Evolutionary conservation across 2,329 filamentous ascomycete genomes (phyloP).

Genomic region (Knoxdaviesia capensis): DNA sequence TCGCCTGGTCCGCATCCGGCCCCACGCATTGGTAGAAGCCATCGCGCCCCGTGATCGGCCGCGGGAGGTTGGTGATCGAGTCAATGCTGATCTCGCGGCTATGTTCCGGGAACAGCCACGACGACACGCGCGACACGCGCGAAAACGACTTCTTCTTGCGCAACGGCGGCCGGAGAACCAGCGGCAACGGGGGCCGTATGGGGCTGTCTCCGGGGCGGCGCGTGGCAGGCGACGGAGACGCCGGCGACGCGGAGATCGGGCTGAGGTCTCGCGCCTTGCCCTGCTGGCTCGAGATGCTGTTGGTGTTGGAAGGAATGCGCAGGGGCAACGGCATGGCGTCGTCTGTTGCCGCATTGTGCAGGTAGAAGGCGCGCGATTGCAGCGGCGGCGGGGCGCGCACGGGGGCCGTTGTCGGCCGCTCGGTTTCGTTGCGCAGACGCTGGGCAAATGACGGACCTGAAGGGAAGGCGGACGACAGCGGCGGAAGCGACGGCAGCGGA

Average conservation of each 20-base stretch:
- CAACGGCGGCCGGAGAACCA: conserved; percentile 37
- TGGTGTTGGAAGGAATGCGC: neutral
- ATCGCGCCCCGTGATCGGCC: conserved; percentile 26
- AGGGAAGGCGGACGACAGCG: conserved; percentile 15
- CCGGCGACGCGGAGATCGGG: neutral
- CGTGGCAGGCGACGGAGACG: neutral
- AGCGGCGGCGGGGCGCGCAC: conserved; percentile 7
- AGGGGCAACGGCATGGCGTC: too few relatives aligned
- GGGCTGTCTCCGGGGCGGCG: conserved; percentile 7
- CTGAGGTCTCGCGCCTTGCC: too few relatives aligned
- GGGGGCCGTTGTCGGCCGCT: conserved; percentile 12
- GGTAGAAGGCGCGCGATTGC: neutral
- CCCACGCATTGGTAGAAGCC: conserved; percentile 38
- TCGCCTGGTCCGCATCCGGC: too few relatives aligned
- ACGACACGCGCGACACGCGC: conserved; percentile 31
- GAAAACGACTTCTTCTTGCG: conserved; percentile 50
- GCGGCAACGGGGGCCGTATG: conserved; percentile 34
- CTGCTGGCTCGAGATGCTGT: too few relatives aligned
- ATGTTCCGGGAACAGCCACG: conserved; percentile 31
- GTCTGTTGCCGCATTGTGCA: too few relatives aligned
- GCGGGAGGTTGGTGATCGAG: conserved; percentile 33
- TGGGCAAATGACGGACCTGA: conserved; percentile 31
- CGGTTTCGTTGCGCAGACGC: conserved; percentile 24
- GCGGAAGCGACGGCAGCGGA: conserved; percentile 33
- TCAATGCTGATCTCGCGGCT: conserved; percentile 13